Evolutionary conservation across 768 basidiomycete genomes (phyloP).

Genomic region (Suillus cothurnatus): DNA sequence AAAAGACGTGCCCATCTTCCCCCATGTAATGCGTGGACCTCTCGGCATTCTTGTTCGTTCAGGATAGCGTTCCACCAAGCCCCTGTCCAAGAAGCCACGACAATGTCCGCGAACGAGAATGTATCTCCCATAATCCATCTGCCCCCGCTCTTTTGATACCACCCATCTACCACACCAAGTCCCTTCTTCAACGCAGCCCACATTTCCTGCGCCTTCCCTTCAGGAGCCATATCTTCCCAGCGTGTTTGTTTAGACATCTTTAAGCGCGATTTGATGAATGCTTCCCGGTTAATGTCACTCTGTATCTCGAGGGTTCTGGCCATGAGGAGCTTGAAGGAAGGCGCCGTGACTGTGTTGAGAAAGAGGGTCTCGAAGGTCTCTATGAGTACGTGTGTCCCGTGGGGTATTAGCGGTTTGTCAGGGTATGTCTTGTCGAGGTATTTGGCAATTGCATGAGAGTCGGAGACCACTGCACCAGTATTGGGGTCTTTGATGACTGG

Average conservation of each 20-base stretch:
- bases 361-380: neutral
- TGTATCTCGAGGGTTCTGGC: neutral
- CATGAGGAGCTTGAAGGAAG: neutral
- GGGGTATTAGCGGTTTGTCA: constrained; percentile 12
- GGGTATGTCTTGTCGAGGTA: constrained; percentile 54
- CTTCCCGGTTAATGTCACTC: neutral
- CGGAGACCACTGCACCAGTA: constrained; percentile 37
- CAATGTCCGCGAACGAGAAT: constrained; percentile 4
- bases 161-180: neutral
- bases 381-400: neutral
- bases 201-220: neutral
- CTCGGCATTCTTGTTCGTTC: neutral
- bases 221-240: constrained; percentile 6
- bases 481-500: constrained; percentile 48
- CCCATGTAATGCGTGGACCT: constrained; percentile 4
- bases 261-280: constrained; percentile 1
- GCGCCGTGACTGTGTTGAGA: neutral
- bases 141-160: constrained; percentile 8
- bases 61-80: neutral
- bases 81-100: constrained; percentile 1
- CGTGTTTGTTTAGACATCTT: constrained; percentile 2
- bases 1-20: constrained; percentile 15
- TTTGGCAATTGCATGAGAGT: constrained; percentile 45
- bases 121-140: constrained; percentile 11
- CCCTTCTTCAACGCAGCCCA: neutral